Base-by-base conservation (phyloP, 345 rosid species). In the Acer yangbiense region DNA sequence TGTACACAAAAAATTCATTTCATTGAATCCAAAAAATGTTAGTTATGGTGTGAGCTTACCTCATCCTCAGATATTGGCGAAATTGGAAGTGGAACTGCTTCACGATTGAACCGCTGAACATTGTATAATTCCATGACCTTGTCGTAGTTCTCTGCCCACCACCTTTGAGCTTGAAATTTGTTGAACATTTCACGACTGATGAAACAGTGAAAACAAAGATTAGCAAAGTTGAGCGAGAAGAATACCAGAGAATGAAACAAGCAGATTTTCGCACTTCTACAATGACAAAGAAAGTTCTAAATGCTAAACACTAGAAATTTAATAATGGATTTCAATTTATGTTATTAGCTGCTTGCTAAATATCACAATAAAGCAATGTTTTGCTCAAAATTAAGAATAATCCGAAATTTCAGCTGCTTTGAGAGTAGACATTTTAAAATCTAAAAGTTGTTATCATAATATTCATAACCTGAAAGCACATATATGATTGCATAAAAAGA, bases 151-250 rank as follows among this genome's bases (percentile, higher is more conserved):
- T 96, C 97, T 3, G 86, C 87, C 99, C 99, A 96, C 99, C 99
- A 96, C 68, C 88, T 91, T 84, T 96, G 98, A 81, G 99, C 98
- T 92, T 96, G 97, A 89, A 90, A 88, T 84, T 96, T 96, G 85
- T 94, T 88, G 76, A 96, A 94, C 93, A 93, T 87, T 80, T 94
- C 99, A 23, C 97, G 97, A 77, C 99, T 96, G 86, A 77, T 79
- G 69, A 81, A 84, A 84, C 29, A 25, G 66, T 1, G 17, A 65
- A 60, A 71, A 70, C 43, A 72, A 20, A 21, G 1, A 66, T 80
- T 25, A 72, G 69, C 68, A 27, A 68, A 76, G 29, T 4, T 6
- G n/a, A 61, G 18, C 27, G 18, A 50, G 54, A 35, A 73, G 58
- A 73, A 80, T 10, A 50, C 41, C 27, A 61, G 73, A 73, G 50